Base-by-base conservation (phyloP, 192 early-diverging fungal species). In the Gaertneriomyces semiglobifer region DNA sequence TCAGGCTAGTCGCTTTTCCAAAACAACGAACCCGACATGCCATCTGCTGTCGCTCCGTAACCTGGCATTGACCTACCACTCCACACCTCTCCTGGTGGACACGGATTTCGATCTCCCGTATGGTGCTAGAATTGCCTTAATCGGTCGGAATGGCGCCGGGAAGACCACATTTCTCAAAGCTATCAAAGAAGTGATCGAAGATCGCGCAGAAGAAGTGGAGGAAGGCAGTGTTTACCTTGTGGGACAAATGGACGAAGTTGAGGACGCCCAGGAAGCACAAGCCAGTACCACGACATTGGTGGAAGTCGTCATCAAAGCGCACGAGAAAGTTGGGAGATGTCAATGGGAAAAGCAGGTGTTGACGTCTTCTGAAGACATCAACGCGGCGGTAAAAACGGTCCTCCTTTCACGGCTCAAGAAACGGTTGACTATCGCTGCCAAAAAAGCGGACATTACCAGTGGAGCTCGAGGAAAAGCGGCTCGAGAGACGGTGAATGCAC, bases 61-160 rank as follows among this genome's bases (percentile, higher is more conserved):
- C 25, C 25, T 33, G 25, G 25, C 25, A 33, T 33, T 33, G 25
- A 33, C 25, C 25, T 33, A 33, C 25, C 25, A 33, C 25, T 33
- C 25, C 25, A 33, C 25, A 33, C 25, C 25, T 33, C 65, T 97
- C 12, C 82, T 97, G 10, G 78, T 81, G 18, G 90, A 93, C 68
- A 77, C 93, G 4, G 77, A 88, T 10, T 75, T 97, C 51, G 79
- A 84, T 76, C 79, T 95, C 44, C 91, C 89, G 62, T 65, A 83
- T 19, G 90, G 90, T 14, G 84, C 84, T 16, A 84, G 83, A 60
- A 95, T 95, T 66, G 91, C 88, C 55, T 70, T 93, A 7, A 70
- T 92, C 39, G 91, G 91, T 6, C 47, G 80, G 46, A 93, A 93
- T 74, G 91, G 91, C 44, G 83, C 83, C 9, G 91, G 91, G 6